Conservation (phyloP, 169 alveolate genomes). For the Cryptosporidium canis region DNA sequence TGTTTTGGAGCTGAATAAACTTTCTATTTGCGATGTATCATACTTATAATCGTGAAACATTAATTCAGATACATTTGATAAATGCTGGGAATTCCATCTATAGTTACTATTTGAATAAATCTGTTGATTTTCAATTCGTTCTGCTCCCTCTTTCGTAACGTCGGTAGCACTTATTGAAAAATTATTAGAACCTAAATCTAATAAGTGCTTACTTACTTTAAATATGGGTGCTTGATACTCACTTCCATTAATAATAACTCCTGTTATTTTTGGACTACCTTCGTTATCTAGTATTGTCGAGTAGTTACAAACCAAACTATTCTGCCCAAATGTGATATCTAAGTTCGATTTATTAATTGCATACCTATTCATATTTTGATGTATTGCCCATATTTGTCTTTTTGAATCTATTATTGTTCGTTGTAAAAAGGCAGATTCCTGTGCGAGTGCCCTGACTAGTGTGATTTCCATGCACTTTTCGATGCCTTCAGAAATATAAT, state of each 20-base stretch:
- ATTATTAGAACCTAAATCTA: not conserved
- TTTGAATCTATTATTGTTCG: constrained; percentile 59
- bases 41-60: too few species aligned
- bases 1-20: too few species aligned
- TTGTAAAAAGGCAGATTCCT: constrained; percentile 29
- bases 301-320: constrained; percentile 16
- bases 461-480: constrained; percentile 16
- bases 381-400: constrained; percentile 44
- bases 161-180: not conserved
- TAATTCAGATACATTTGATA: not conserved
- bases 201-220: not conserved
- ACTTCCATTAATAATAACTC: constrained; percentile 33
- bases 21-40: too few species aligned
- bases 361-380: constrained; percentile 21
- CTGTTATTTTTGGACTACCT: constrained; percentile 67
- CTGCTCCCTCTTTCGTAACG: not conserved
- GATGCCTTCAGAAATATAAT: not conserved
- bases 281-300: constrained; percentile 9
- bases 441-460: constrained; percentile 9
- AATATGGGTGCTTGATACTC: constrained; percentile 67
- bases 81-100: not conserved
- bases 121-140: not conserved
- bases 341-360: not conserved
- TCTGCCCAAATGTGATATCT: constrained; percentile 11
- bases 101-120: not conserved